Percentiles rank a stretch among this genome's conserved stretches.
Conservation (phyloP, 1,284 basidiomycete species). For the Ceratobasidium sp. region DNA sequence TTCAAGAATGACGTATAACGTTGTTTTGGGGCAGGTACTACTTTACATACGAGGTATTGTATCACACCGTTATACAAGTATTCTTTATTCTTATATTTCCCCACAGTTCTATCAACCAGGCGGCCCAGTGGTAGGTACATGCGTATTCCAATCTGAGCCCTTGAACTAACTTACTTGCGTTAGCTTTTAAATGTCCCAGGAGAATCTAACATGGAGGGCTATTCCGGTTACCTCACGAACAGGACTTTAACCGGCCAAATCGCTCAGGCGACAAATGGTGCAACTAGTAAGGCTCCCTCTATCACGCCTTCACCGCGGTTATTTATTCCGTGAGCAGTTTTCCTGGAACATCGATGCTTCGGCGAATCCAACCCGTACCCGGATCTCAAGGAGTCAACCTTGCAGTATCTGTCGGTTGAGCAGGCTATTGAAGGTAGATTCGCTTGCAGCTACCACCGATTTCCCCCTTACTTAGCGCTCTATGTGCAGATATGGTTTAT, state of each 20-base stretch:
- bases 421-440: constrained; percentile 58
- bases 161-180: constrained; percentile 1
- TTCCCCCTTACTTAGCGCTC: not conserved
- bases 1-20: constrained; percentile 67
- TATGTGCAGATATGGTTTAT: constrained; percentile 76
- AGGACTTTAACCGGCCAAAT: constrained; percentile 69
- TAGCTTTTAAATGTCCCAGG: constrained; percentile 31
- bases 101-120: constrained; percentile 59
- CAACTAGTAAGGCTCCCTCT: constrained; percentile 66
- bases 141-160: too few species aligned
- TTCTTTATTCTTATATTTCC: constrained; percentile 28
- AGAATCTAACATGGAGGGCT: constrained; percentile 39
- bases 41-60: constrained; percentile 50
- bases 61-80: not conserved
- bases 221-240: constrained; percentile 49
- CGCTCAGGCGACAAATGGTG: constrained; percentile 74
- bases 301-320: constrained; percentile 53
- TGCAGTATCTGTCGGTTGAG: constrained; percentile 73
- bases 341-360: constrained; percentile 64
- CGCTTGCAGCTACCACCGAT: not conserved
- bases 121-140: constrained; percentile 75
- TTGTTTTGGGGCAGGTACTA: constrained; percentile 67
- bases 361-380: constrained; percentile 70
- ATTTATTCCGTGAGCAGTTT: not conserved
- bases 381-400: constrained; percentile 71